These are phyloP conservation scores for Neurospora discreta DNA, from an alignment of 495 filamentous ascomycete genomes.

Conservation along the genomic window DNA sequence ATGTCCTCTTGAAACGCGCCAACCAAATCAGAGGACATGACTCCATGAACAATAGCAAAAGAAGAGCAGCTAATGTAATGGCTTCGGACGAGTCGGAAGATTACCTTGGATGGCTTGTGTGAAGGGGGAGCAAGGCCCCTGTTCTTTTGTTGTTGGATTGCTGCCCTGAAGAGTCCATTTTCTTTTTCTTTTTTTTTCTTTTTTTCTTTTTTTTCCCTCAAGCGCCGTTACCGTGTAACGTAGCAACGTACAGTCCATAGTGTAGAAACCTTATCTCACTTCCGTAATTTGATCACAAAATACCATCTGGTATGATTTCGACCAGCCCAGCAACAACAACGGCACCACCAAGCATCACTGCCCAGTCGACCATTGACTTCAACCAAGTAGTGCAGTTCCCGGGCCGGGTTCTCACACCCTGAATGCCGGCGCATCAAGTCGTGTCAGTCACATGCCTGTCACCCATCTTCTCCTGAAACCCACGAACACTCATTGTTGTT, in stretches of 20 bases:
- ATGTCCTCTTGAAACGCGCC: neutral
- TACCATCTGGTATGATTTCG: neutral
- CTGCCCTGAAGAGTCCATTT: neutral
- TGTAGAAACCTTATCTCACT: neutral
- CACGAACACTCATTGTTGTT: neutral
- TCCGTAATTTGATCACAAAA: neutral
- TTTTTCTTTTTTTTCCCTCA: neutral
- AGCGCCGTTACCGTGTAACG: neutral
- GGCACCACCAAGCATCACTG: neutral
- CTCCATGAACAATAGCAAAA: too few species aligned
- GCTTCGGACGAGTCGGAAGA: neutral
- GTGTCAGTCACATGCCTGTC: neutral
- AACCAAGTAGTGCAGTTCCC: neutral
- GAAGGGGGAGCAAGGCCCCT: neutral
- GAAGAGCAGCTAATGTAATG: neutral
- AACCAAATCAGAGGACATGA: neutral
- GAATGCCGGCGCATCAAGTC: neutral
- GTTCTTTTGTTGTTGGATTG: neutral
- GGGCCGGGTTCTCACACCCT: neutral
- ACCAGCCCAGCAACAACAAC: neutral
- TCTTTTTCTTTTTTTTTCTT: too few species aligned
- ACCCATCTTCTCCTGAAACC: neutral
- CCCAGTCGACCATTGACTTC: neutral
- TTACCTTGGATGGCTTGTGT: neutral
- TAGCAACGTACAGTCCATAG: neutral